Base-by-base conservation (phyloP, 169 alveolate species). In the Eimeria maxima region DNA sequence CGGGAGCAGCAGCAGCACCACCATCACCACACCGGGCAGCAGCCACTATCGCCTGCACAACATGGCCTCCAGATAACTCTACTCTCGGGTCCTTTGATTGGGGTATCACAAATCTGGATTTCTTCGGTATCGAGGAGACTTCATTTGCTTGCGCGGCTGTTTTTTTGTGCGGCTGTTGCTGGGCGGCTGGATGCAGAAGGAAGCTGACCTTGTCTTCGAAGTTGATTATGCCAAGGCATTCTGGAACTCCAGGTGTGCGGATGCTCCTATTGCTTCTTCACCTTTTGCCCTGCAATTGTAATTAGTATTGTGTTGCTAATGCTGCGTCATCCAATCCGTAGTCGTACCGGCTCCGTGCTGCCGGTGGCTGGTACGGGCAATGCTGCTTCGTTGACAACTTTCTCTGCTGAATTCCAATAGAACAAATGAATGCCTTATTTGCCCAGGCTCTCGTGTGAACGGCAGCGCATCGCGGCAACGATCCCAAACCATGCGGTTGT, bases 211-310 rank as follows among this genome's bases (percentile, higher is more conserved):
- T 60, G 92, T 71, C 74, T 96, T 98, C 60, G 96, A 98, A 55
- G 73, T 98, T 27, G 97, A 98, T 83, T 98, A 97, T 94, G 97
- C 96, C 57, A 95, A 96, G 74, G 97, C 97, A 45, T 98, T 97
- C 93, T 98, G 98, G 99, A 98, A 97, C 97, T 98, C 98, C 22
- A 97, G 98, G 97, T 97, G 22, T 53, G 90, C 50, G n/a, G 42
- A 50, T 44, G 45, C 73, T 10, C n/a, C 53, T 3, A 6, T 18
- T 22, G 74, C 73, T 74, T 7, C 86, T 53, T 1, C 60, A 1
- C 16, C 53, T 74, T 50, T 20, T 50, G 33, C 2, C 45, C 60
- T 81, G 74, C 90, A 11, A 20, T 7, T 44, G 87, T 60, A 27
- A 53, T 24, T 4, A 27, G 27, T 8, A 73, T 13, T 11, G 50